Evolutionary conservation across 176 grass and related monocot genomes (phyloP), one percentile per base, ranked within the genome.

Genomic region (Cenchrus purpureus): DNA sequence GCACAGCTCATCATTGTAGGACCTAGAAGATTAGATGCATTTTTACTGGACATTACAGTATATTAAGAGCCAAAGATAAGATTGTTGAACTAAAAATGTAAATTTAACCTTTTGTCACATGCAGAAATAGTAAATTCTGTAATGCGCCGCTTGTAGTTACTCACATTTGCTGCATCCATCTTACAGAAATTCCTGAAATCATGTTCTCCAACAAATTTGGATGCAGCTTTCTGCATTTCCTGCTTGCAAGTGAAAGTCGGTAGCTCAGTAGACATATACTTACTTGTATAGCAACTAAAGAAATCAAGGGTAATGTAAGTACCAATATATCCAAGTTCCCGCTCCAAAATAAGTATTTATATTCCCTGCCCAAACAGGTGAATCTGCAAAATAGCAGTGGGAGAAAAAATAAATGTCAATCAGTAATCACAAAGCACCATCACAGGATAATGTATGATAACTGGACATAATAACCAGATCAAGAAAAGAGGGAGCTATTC

Each of bases 101-200:
- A 81, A 84, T 78, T 74, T 77, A 80, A 95, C 93, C 91, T 90
- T 93, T 87, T 84, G 40, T 80, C 84, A 78, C 73, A 92, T 32
- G 83, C 64, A 83, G 86, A 98, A 83, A 98, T 95, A 83, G 83
- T 78, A 91, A 98, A 92, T 82, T 86, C 83, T 84, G 87, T 95
- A 76, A 98, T 98, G 37, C 58, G 60, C 61, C 95, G 84, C 82
- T 74, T 90, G 70, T 90, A 98, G 77, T 98, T 98, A 84, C 87
- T 95, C 75, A 98, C 95, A 83, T 98, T 98, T 78, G 40, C 79
- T 74, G 91, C 95, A 87, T 98, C 95, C 95, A 98, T 98, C 74
- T 98, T 98, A 87, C 93, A 98, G 55, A 98, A 98, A 86, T 95
- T 98, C 86, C 95, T 95, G 53, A 95, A 98, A 78, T 98, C 95